A percentile compares a stretch with the other conserved stretches of the same genome.
Evolutionary conservation across 2,329 filamentous ascomycete species (phyloP).

Genomic region (Magnaporthiopsis incrustans): DNA sequence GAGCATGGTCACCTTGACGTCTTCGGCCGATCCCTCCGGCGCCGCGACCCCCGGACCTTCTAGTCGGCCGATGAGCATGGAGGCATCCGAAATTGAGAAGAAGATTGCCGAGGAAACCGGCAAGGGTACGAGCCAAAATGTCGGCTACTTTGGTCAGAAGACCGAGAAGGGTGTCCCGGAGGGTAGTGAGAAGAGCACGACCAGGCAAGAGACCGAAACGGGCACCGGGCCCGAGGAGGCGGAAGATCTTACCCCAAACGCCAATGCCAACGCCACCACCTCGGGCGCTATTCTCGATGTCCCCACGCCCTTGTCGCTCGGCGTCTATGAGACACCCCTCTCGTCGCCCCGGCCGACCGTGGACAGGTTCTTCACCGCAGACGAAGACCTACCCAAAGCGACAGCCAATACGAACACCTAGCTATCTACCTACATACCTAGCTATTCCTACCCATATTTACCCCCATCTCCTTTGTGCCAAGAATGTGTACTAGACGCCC

Average conservation of each 20-base stretch:
- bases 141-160: not conserved
- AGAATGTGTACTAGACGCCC: not conserved
- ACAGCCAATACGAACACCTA: not conserved
- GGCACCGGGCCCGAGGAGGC: not conserved
- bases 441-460: not conserved
- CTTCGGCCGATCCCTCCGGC: slow-evolving; percentile 23
- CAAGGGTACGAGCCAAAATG: not conserved
- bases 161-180: not conserved
- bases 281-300: not conserved
- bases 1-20: slow-evolving; percentile 61
- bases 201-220: not conserved
- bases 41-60: slow-evolving; percentile 20
- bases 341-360: slow-evolving; percentile 7
- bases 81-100: not conserved
- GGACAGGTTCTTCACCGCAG: slow-evolving; percentile 9
- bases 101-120: not conserved
- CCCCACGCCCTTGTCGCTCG: slow-evolving; percentile 1
- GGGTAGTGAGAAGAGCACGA: not conserved
- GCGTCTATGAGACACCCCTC: slow-evolving; percentile 5
- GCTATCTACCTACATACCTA: no score
- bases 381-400: slow-evolving; percentile 3
- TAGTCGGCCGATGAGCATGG: slow-evolving; percentile 24
- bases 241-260: not conserved
- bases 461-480: not conserved
- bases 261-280: not conserved